Evolutionary conservation across 139 green algal species (phyloP), one percentile per base, ranked within the genome.

Genomic region (Spirogloea muscicola): DNA sequence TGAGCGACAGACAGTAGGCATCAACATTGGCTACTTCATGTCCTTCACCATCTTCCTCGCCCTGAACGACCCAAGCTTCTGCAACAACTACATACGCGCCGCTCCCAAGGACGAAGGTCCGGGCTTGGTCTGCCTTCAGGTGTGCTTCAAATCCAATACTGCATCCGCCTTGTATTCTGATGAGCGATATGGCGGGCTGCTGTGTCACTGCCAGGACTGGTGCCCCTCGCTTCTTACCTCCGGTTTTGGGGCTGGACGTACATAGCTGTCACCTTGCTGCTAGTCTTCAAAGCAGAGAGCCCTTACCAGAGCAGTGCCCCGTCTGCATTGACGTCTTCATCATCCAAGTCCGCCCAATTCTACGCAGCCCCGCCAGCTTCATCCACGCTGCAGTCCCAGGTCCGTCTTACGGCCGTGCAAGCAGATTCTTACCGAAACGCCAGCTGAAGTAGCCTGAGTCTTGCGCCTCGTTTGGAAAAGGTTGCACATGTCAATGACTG

Each of bases 41-140:
- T 94, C 88, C 58, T 96, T 96, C 86, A 96, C 91, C 6, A 85
- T 94, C 7, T 96, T 97, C 83, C 82, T 97, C 36, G 92, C 92
- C 5, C 81, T 97, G 25, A 91, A 87, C 42, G 88, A 93, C 75
- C 7, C 61, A 49, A 9, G 36, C 13, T 74, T 74, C 44, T 74
- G 66, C 66, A 74, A 91, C 80, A 72, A 58, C n/a, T 92, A 89
- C 73, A 74, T 93, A 9, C 79, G 88, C 7, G 13, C 25, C n/a
- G 5, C 55, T 16, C 9, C 66, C 34, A 3, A 9, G 31, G 41
- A 62, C 33, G 21, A 72, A 62, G 63, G 63, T 72, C n/a, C 60
- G 63, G 4, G 34, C n/a, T n/a, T n/a, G n/a, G n/a, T n/a, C n/a
- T n/a, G n/a, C n/a, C n/a, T n/a, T n/a, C n/a, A n/a, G n/a, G 16